phyloP scores from a whole-genome alignment of 306 rosid genomes.

The Begonia masoniana region DNA sequence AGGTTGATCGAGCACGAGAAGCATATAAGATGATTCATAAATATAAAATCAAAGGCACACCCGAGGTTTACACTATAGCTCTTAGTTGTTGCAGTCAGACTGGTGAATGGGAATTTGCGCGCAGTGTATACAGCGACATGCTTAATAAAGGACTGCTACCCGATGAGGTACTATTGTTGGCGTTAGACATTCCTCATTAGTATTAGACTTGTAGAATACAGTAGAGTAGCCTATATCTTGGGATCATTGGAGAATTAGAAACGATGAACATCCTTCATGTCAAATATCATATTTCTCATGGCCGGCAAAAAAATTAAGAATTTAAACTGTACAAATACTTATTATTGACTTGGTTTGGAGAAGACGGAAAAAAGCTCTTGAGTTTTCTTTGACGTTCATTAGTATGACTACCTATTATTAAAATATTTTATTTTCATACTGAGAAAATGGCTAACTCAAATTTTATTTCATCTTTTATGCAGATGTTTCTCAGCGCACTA shows the following conservation, averaged over 20 bases:
- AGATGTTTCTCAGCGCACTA: conserved; percentile 93
- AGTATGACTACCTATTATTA: conserved; percentile 9
- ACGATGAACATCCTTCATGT: not conserved
- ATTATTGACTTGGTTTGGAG: not conserved
- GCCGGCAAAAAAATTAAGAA: not conserved
- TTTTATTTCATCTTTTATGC: conserved; percentile 23
- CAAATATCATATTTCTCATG: not conserved
- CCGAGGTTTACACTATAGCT: conserved; percentile 97
- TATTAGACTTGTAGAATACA: not conserved
- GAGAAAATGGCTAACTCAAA: conserved; percentile 11
- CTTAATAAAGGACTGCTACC: conserved; percentile 58
- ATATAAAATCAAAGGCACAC: conserved; percentile 60
- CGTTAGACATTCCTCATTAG: not conserved
- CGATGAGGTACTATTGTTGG: conserved; percentile 57
- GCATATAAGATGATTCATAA: conserved; percentile 68
- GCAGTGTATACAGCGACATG: conserved; percentile 62
- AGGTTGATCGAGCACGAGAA: conserved; percentile 82
- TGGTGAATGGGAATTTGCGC: conserved; percentile 85
- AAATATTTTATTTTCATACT: conserved; percentile 9
- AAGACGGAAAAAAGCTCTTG: not conserved
- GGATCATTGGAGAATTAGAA: not conserved
- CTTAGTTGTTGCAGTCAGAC: conserved; percentile 74
- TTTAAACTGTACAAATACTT: not conserved
- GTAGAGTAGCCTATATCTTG: not conserved
- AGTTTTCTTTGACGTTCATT: conserved; percentile 3